Percentiles rank a stretch among this genome's conserved stretches.
Conservation (phyloP, 2,329 filamentous ascomycete species). For the Scleromitrula shiraiana region DNA sequence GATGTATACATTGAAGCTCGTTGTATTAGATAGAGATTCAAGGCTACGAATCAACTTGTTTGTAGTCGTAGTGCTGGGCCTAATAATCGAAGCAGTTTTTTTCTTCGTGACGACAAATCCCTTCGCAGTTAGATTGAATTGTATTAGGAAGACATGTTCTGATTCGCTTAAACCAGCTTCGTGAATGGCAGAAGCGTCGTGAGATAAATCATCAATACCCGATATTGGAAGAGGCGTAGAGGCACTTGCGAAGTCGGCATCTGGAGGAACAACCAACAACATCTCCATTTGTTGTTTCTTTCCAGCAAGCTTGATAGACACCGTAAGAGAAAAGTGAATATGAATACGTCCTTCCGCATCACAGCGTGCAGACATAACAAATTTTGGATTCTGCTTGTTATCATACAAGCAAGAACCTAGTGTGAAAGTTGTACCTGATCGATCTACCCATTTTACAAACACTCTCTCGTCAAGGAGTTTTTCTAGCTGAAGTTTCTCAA, state of each 20-base stretch:
- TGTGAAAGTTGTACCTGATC: background rate
- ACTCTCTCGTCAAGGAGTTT: background rate
- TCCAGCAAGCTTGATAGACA: background rate
- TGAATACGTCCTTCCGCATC: background rate
- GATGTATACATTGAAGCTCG: background rate
- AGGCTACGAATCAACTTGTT: background rate
- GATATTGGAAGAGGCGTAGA: background rate
- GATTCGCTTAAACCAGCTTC: background rate
- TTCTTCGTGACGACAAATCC: background rate
- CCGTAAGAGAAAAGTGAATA: background rate
- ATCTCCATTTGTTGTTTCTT: background rate
- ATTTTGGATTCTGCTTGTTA: background rate
- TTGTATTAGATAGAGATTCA: background rate
- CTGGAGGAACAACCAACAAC: background rate
- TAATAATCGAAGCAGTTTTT: background rate
- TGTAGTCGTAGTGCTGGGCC: background rate
- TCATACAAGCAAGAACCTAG: background rate
- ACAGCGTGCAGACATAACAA: background rate
- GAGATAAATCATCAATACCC: background rate
- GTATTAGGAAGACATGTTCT: background rate
- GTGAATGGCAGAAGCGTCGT: background rate
- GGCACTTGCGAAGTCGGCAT: background rate
- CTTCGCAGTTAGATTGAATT: background rate
- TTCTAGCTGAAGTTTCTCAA: background rate
- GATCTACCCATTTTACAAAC: conserved; percentile 1